Conservation (phyloP, 1,284 basidiomycete genomes). For the Anthracocystis panici-leucophaei region DNA sequence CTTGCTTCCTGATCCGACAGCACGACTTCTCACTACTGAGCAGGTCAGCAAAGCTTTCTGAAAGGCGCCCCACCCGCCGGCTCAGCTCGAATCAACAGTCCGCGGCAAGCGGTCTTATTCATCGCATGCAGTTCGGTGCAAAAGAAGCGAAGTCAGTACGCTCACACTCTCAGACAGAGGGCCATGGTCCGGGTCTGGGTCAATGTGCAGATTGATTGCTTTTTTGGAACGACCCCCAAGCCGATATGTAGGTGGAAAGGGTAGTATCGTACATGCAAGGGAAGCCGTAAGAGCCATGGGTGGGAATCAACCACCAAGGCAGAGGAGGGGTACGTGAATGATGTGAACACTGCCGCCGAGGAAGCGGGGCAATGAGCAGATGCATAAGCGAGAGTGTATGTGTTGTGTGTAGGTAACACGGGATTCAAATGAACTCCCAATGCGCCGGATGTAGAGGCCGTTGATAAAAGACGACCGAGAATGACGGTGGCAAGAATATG, state of each 20-base stretch:
- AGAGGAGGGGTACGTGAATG: slow-evolving; percentile 4
- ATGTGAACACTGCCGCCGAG: slow-evolving; percentile 15
- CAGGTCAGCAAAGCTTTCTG: not conserved
- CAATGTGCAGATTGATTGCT: slow-evolving; percentile 54
- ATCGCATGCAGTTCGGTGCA: not conserved
- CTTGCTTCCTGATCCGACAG: not conserved
- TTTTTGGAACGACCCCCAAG: slow-evolving; percentile 44
- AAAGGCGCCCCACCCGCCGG: not conserved
- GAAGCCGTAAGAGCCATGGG: slow-evolving; percentile 32
- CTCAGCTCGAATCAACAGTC: not conserved
- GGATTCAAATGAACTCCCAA: not conserved
- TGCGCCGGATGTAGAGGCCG: slow-evolving; percentile 13
- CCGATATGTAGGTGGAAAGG: slow-evolving; percentile 28
- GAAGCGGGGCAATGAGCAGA: slow-evolving; percentile 21
- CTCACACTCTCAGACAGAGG: not conserved
- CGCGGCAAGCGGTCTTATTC: not conserved
- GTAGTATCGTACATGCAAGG: slow-evolving; percentile 38
- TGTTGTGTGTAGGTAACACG: slow-evolving; percentile 13
- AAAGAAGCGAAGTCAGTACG: not conserved
- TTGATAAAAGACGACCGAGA: not conserved
- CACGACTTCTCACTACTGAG: not conserved
- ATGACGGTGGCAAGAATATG: slow-evolving; percentile 22
- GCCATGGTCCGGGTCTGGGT: slow-evolving; percentile 10
- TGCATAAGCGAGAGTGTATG: slow-evolving; percentile 20
- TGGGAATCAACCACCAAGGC: slow-evolving; percentile 45